Evolutionary conservation across 129 eudicot species (phyloP).

Genomic region (Ambrosia trifida): DNA sequence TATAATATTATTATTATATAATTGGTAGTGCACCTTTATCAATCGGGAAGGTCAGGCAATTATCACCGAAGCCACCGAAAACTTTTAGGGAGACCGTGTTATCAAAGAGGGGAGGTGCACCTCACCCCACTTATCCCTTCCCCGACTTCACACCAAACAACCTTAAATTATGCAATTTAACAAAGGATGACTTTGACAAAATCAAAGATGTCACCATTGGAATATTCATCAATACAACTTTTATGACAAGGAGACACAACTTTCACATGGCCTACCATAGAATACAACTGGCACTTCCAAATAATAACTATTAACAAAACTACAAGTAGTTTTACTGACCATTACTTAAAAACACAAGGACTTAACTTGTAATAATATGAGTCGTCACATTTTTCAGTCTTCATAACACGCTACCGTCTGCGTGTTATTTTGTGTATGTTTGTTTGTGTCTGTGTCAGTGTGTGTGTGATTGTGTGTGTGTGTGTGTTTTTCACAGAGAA

Average conservation of each 20-base stretch:
- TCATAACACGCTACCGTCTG: not conserved
- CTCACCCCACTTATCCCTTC: no score
- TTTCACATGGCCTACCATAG: not conserved
- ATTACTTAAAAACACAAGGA: conserved; percentile 4
- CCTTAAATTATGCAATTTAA: no score
- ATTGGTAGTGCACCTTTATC: no score
- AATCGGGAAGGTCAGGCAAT: no score
- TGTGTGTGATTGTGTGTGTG: not conserved
- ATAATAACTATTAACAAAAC: not conserved
- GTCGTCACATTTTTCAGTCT: conserved; percentile 4
- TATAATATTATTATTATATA: no score
- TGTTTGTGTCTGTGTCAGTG: not conserved
- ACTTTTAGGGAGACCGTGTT: no score
- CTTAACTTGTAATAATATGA: not conserved
- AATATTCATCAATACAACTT: not conserved
- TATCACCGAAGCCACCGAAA: no score
- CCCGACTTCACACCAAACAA: no score
- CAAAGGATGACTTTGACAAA: not conserved
- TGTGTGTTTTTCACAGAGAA: conserved; percentile 7
- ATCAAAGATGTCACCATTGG: not conserved
- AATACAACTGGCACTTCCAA: not conserved
- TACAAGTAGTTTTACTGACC: conserved; percentile 5
- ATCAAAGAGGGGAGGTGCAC: no score
- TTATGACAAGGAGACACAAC: not conserved
- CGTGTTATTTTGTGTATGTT: not conserved